Evolutionary conservation across 306 rosid genomes (phyloP).

Genomic region (Trifolium repens): DNA sequence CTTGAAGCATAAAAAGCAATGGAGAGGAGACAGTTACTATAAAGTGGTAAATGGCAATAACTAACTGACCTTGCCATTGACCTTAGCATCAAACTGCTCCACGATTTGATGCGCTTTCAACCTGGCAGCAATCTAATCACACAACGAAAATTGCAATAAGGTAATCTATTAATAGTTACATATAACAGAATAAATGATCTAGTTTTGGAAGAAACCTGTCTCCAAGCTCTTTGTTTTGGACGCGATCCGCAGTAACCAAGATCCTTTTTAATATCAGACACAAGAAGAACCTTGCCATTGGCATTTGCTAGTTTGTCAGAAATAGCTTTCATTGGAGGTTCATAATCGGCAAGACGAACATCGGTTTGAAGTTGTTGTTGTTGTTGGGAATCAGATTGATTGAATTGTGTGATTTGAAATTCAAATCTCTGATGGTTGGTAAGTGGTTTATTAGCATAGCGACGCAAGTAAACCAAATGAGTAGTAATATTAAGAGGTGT

Average conservation of each 20-base stretch:
- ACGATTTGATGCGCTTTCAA: slow-evolving; percentile 65
- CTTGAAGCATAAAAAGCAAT: background rate
- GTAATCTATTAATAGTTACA: slow-evolving; percentile 5
- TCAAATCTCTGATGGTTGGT: slow-evolving; percentile 71
- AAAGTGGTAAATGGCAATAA: slow-evolving; percentile 12
- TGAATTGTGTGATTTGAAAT: slow-evolving; percentile 59
- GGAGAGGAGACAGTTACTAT: background rate
- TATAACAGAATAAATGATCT: slow-evolving; percentile 2
- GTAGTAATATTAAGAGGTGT: slow-evolving; percentile 58
- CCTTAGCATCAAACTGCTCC: slow-evolving; percentile 84
- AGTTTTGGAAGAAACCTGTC: slow-evolving; percentile 58
- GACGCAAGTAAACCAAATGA: slow-evolving; percentile 74
- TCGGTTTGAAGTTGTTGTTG: slow-evolving; percentile 45
- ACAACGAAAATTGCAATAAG: slow-evolving; percentile 29
- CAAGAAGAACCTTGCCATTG: slow-evolving; percentile 87
- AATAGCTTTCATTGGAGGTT: slow-evolving; percentile 74
- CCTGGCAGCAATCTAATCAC: slow-evolving; percentile 60
- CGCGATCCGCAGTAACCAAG: slow-evolving; percentile 74
- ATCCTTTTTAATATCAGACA: slow-evolving; percentile 76
- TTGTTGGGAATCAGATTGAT: no score
- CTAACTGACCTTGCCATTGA: slow-evolving; percentile 82
- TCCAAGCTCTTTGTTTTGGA: slow-evolving; percentile 73
- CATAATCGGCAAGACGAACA: slow-evolving; percentile 70
- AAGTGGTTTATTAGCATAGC: slow-evolving; percentile 68
- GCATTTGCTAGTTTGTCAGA: slow-evolving; percentile 76